Conservation (phyloP, 768 basidiomycete genomes). For the Brasilioporus rufonigricans region DNA sequence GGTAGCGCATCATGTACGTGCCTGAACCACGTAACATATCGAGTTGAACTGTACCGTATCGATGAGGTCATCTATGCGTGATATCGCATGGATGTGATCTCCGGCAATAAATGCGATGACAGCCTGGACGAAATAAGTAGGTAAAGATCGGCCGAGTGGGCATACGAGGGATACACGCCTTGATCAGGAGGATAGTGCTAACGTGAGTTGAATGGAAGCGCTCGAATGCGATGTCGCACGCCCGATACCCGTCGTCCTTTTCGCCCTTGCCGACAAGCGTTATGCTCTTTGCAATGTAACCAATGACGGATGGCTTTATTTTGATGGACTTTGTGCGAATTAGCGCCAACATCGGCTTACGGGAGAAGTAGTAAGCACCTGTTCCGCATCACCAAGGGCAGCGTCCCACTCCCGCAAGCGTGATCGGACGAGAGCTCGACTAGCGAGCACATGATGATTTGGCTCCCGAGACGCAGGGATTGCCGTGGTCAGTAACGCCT, state of each 20-base stretch:
- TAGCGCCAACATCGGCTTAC: not conserved
- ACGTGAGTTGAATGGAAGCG: slow-evolving; percentile 2
- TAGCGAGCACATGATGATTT: not conserved
- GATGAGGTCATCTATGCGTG: slow-evolving; percentile 4
- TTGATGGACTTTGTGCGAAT: not conserved
- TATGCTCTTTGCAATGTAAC: not conserved
- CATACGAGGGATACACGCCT: not conserved
- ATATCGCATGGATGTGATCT: not conserved
- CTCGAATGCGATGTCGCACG: slow-evolving; percentile 2
- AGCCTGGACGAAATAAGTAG: not conserved
- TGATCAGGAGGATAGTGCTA: slow-evolving; percentile 5
- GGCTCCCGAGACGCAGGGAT: not conserved
- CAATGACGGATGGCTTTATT: not conserved
- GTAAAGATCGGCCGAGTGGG: not conserved
- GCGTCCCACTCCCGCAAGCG: not conserved
- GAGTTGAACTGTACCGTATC: not conserved
- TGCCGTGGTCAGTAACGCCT: not conserved
- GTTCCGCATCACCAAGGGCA: slow-evolving; percentile 3
- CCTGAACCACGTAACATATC: slow-evolving; percentile 5
- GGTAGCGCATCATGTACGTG: not conserved
- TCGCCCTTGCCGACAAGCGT: not conserved
- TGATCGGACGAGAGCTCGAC: slow-evolving; percentile 4
- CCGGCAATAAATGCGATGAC: slow-evolving; percentile 1
- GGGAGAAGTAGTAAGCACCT: not conserved
- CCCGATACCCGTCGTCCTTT: not conserved